Evolutionary conservation across 2,329 filamentous ascomycete genomes (phyloP), one percentile per base, ranked within the genome.

Genomic region (Lojkania enalia): DNA sequence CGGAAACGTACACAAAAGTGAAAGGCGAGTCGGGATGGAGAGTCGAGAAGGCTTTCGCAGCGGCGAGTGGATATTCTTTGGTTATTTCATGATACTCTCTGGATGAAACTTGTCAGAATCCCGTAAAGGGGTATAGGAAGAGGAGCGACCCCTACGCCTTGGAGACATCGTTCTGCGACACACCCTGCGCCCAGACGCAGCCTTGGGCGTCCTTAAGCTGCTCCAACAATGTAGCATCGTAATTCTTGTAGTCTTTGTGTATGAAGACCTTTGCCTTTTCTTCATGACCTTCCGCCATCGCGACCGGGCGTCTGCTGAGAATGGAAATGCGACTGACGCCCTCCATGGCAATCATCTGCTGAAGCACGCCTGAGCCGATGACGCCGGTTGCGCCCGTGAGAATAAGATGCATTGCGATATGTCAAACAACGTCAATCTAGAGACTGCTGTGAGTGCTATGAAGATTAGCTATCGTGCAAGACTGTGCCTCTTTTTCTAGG

Each of bases 111-210:
- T 12, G 23, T 39, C 20, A 44, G 35, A 18, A 5, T n/a, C 35
- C 20, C 27, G 1, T 12, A 21, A 3, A 39, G 19, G 2, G 5
- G 15, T 5, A 7, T 6, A 20, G 14, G 21, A 35, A 31, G 19
- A 25, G 46, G 33, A 13, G 61, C 77, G 48, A n/a, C n/a, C n/a
- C n/a, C n/a, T 58, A 84, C 78, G 85, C 80, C 48, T 80, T 81
- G 44, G 62, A 62, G 5, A 88, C 84, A 30, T 77, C 70, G 9
- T 66, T 81, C 57, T 84, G 79, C 49, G 79, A 83, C 36, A 84
- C 82, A 0, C 87, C 87, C 61, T 86, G 74, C 0, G 87, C 86
- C 87, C 87, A 91, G 1, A 90, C 83, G 47, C 83, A 86, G 2
- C 83, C 86, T 5, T 78, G 71, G 0, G 86, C 87, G 16, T 81